phyloP scores from a whole-genome alignment of 345 rosid genomes.

The Syzygium oleosum region DNA sequence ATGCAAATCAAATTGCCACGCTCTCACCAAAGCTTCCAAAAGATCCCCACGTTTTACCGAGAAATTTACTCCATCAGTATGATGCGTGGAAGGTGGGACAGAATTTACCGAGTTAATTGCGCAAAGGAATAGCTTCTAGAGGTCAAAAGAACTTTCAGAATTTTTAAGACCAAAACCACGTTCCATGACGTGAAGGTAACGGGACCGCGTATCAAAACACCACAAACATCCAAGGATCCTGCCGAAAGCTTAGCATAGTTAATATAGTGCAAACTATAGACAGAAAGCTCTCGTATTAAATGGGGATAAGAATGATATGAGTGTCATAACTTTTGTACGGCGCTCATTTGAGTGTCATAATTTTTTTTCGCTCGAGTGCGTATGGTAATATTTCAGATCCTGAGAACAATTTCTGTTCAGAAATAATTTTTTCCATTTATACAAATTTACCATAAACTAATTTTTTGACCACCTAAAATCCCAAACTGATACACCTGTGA shows the following conservation, averaged over 20 bases:
- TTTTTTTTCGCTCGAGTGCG: too few species aligned
- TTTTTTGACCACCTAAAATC: neutral
- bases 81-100: neutral
- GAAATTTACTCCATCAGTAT: neutral
- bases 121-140: slow-evolving; percentile 7
- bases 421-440: too few species aligned
- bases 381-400: too few species aligned
- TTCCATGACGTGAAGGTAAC: slow-evolving; percentile 32
- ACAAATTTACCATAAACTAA: too few species aligned
- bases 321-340: too few species aligned
- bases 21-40: neutral
- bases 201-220: slow-evolving; percentile 28
- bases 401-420: too few species aligned
- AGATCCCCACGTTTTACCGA: neutral
- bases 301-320: too few species aligned
- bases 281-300: slow-evolving; percentile 2
- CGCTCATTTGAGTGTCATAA: too few species aligned
- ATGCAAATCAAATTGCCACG: neutral
- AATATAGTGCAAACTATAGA: slow-evolving; percentile 13
- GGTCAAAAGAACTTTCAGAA: slow-evolving; percentile 14
- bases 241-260: slow-evolving; percentile 35
- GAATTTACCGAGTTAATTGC: slow-evolving; percentile 8
- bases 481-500: too few species aligned
- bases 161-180: slow-evolving; percentile 16
- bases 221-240: slow-evolving; percentile 31